Percentiles rank a stretch among this genome's conserved stretches.
Evolutionary conservation across 495 filamentous ascomycete genomes (phyloP).

Genomic region (Penicillium coprophilum): DNA sequence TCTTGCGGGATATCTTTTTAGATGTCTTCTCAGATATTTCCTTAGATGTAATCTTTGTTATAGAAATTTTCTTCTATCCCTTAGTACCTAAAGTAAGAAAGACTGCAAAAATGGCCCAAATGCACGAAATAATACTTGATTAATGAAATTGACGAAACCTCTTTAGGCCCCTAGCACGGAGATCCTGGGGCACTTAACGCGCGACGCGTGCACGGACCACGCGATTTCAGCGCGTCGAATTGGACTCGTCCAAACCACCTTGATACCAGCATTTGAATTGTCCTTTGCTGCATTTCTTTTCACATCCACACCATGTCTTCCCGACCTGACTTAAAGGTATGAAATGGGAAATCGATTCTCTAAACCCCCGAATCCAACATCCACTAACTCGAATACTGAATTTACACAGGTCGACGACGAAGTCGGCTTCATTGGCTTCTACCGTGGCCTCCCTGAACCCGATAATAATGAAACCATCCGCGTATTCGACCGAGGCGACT

Average conservation of each 20-base stretch:
- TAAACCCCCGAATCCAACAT: background rate
- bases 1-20: too few species aligned
- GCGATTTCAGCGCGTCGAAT: conserved; percentile 27
- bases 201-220: conserved; percentile 44
- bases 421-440: conserved; percentile 92
- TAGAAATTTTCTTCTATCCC: too few species aligned
- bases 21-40: too few species aligned
- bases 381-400: background rate
- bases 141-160: background rate
- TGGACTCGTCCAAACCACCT: conserved; percentile 16
- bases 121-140: background rate
- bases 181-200: conserved; percentile 29
- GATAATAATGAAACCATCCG: conserved; percentile 67
- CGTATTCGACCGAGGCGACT: conserved; percentile 92
- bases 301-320: conserved; percentile 68
- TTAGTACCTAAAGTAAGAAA: too few species aligned
- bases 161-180: background rate
- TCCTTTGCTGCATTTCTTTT: conserved; percentile 10
- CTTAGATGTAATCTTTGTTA: too few species aligned
- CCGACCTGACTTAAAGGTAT: conserved; percentile 85
- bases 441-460: conserved; percentile 70
- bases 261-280: conserved; percentile 4
- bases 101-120: too few species aligned
- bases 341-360: background rate
- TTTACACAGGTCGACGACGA: conserved; percentile 82